A percentile compares a stretch with the other conserved stretches of the same genome.
Conservation (phyloP, 208 protist genomes). For the Phytomonas francai region DNA sequence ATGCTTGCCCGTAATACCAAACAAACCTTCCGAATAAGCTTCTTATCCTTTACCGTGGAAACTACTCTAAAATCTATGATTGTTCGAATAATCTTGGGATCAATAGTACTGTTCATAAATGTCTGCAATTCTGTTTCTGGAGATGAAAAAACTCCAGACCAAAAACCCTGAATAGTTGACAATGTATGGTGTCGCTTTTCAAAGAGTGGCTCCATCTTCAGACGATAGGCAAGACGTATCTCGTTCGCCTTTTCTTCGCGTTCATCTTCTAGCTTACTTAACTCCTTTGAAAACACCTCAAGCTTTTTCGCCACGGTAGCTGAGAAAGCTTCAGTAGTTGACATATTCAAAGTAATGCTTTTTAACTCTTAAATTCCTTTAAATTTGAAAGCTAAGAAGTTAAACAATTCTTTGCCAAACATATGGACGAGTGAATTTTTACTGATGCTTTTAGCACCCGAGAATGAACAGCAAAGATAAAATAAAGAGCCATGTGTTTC, state of each 20-base stretch:
- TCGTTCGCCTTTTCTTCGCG: conserved; percentile 17
- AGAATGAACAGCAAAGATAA: neutral
- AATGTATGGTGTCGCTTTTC: conserved; percentile 37
- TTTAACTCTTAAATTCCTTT: neutral
- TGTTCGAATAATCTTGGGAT: conserved; percentile 72
- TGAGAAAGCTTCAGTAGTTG: conserved; percentile 18
- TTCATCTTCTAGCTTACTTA: conserved; percentile 27
- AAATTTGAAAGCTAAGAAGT: conserved; percentile 16
- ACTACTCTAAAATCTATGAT: conserved; percentile 53
- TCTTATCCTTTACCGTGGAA: conserved; percentile 26
- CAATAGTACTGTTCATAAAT: conserved; percentile 65
- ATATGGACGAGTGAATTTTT: neutral
- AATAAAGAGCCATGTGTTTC: neutral
- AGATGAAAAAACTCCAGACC: conserved; percentile 39
- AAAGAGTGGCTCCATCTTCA: conserved; percentile 53
- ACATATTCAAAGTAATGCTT: conserved; percentile 5
- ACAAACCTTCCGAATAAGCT: conserved; percentile 35
- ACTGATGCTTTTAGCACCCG: neutral
- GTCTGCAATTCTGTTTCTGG: conserved; percentile 27
- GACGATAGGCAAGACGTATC: conserved; percentile 24
- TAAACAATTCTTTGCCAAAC: neutral
- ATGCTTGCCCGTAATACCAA: conserved; percentile 60
- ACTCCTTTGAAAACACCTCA: conserved; percentile 25
- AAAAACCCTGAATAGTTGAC: conserved; percentile 42
- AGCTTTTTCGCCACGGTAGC: conserved; percentile 20